phyloP scores from a whole-genome alignment of 2,329 filamentous ascomycete species.

The Alternaria novae-zelandiae region DNA sequence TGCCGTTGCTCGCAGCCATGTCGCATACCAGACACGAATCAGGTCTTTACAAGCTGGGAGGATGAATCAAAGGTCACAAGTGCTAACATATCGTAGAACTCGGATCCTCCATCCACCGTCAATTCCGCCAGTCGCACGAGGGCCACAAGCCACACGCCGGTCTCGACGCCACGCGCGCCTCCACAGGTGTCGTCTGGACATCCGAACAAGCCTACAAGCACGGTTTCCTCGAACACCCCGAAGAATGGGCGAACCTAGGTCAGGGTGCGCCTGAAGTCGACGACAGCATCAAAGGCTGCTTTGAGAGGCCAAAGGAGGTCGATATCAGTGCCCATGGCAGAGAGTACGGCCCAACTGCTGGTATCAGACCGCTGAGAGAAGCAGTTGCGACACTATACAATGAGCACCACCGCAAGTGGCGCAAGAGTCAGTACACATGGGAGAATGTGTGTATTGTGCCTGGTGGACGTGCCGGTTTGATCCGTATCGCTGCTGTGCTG shows the following conservation, averaged over 20 bases:
- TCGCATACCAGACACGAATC: slow-evolving; percentile 10
- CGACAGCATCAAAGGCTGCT: slow-evolving; percentile 88
- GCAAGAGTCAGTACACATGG: slow-evolving; percentile 90
- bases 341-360: slow-evolving; percentile 91
- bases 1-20: not conserved
- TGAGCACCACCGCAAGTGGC: slow-evolving; percentile 85
- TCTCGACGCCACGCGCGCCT: slow-evolving; percentile 84
- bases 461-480: slow-evolving; percentile 88
- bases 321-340: slow-evolving; percentile 78
- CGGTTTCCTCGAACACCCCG: slow-evolving; percentile 82
- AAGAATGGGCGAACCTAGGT: slow-evolving; percentile 88
- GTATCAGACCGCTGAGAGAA: slow-evolving; percentile 87
- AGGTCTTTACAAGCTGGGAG: slow-evolving; percentile 2
- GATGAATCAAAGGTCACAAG: not conserved
- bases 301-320: slow-evolving; percentile 78
- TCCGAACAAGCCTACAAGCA: slow-evolving; percentile 87
- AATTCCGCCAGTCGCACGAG: slow-evolving; percentile 89
- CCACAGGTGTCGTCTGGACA: slow-evolving; percentile 94
- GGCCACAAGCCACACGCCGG: slow-evolving; percentile 91
- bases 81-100: slow-evolving; percentile 63
- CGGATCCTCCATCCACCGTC: slow-evolving; percentile 81
- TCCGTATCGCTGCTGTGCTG: slow-evolving; percentile 91
- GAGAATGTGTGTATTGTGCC: slow-evolving; percentile 87
- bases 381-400: slow-evolving; percentile 95
- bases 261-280: slow-evolving; percentile 95